Conservation (phyloP, 2,329 filamentous ascomycete genomes). For the Paracoccidioides brasiliensis region DNA sequence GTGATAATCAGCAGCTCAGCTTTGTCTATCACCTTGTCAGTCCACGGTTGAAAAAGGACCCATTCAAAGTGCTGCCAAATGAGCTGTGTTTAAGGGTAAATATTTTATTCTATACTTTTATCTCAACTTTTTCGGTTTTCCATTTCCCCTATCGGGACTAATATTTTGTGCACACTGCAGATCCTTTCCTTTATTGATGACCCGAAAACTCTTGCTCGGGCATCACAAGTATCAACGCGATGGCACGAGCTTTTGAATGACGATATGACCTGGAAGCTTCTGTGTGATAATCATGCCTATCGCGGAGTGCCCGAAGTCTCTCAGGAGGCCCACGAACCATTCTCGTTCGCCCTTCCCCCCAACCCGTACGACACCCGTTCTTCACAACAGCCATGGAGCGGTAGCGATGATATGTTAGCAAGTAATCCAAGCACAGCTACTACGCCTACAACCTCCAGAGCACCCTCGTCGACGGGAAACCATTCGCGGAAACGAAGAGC, state of each 20-base stretch:
- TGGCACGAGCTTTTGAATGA: slow-evolving; percentile 92
- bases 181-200: slow-evolving; percentile 96
- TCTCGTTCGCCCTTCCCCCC: slow-evolving; percentile 10
- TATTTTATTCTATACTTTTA: slow-evolving; percentile 11
- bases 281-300: slow-evolving; percentile 94
- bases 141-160: not conserved
- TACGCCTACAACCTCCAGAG: not conserved
- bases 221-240: slow-evolving; percentile 87
- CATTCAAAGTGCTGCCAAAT: slow-evolving; percentile 81
- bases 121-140: not conserved
- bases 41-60: slow-evolving; percentile 87
- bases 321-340: slow-evolving; percentile 24
- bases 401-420: not conserved
- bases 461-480: not conserved
- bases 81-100: slow-evolving; percentile 80
- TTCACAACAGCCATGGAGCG: not conserved
- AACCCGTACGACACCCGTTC: not conserved
- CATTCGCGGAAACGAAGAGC: slow-evolving; percentile 36
- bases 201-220: slow-evolving; percentile 79
- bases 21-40: slow-evolving; percentile 95
- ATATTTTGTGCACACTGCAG: slow-evolving; percentile 32
- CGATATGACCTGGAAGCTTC: slow-evolving; percentile 95
- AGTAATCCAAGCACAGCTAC: not conserved
- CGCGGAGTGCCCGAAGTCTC: slow-evolving; percentile 40
- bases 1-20: slow-evolving; percentile 86